Evolutionary conservation across 345 rosid genomes (phyloP), one percentile per base, ranked within the genome.

Genomic region (Citrus reticulata): DNA sequence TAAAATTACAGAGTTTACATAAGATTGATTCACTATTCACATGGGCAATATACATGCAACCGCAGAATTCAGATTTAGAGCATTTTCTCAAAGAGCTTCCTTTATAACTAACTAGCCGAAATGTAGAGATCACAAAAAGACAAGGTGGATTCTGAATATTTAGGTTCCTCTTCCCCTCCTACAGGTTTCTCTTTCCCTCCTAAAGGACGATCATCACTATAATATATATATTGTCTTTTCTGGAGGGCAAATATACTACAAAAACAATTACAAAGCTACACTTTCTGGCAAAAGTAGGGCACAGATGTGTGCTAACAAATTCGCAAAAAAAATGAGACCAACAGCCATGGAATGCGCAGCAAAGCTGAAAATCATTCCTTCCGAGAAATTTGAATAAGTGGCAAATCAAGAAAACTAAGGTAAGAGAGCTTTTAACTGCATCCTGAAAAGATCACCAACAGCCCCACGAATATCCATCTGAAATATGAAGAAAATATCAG

Each of bases 381-480:
- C 13, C 25, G 7, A 55, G 72, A 51, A 46, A 66, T 54, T 80
- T 24, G 27, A 68, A 37, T 25, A 54, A 46, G 40, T n/a, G 8
- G 54, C 35, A 68, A 46, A 30, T 63, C 62, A 61, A 78, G 34
- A 67, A 77, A 73, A 80, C 79, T 81, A 86, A 55, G 95, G 98
- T 49, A 93, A 80, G 70, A 96, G 89, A 67, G 93, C 86, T 87
- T 91, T 93, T 88, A 96, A 81, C 80, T 96, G 99, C 80, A 88
- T 78, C 85, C 85, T 86, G 88, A 94, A 96, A 72, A 94, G 98
- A 82, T 94, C 90, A 29, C 89, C 98, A 42, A 94, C 87, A 20
- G 97, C 97, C 76, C 95, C 97, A 42, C 98, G 93, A 77, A 96
- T 93, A 77, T 91, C 98, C 97, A 94, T 89, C 99, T 96, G 89